A percentile compares a stretch with the other conserved stretches of the same genome.
These are phyloP conservation scores for Spathaspora sp. DNA, from an alignment of 805 yeast genomes.

Conservation along the genomic window DNA sequence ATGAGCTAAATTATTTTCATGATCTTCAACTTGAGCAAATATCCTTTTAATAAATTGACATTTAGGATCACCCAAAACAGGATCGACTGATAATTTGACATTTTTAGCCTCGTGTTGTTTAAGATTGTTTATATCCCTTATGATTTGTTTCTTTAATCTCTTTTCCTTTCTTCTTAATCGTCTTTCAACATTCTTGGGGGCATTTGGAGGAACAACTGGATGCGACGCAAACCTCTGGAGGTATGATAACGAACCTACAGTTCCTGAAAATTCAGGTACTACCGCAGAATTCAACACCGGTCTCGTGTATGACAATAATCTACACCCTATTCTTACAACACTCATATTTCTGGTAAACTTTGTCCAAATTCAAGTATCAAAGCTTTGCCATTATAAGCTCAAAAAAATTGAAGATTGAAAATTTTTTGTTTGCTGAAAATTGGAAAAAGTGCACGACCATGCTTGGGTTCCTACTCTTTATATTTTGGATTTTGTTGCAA, in stretches of 20 bases:
- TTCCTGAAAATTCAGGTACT: neutral
- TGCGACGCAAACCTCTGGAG: constrained; percentile 4
- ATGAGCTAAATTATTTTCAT: constrained; percentile 51
- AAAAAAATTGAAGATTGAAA: neutral
- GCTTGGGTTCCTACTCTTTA: neutral
- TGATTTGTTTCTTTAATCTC: constrained; percentile 38
- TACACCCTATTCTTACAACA: constrained; percentile 6
- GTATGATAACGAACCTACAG: neutral
- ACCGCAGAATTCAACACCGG: constrained; percentile 2
- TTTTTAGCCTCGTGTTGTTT: constrained; percentile 34
- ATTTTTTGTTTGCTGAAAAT: neutral
- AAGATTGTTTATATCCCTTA: constrained; percentile 37
- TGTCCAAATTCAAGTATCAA: too few relatives aligned
- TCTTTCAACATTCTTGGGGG: constrained; percentile 29
- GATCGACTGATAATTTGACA: constrained; percentile 54
- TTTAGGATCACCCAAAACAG: constrained; percentile 71
- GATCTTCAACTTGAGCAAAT: constrained; percentile 62
- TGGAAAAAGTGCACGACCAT: neutral
- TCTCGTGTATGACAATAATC: constrained; percentile 16
- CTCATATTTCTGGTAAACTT: neutral
- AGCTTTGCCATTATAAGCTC: neutral
- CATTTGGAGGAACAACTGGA: constrained; percentile 29
- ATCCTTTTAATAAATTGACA: constrained; percentile 70
- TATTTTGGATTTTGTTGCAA: neutral
- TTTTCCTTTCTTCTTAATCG: constrained; percentile 35